phyloP scores from a whole-genome alignment of 1,284 basidiomycete genomes.

The Hemileccinum hortonii region DNA sequence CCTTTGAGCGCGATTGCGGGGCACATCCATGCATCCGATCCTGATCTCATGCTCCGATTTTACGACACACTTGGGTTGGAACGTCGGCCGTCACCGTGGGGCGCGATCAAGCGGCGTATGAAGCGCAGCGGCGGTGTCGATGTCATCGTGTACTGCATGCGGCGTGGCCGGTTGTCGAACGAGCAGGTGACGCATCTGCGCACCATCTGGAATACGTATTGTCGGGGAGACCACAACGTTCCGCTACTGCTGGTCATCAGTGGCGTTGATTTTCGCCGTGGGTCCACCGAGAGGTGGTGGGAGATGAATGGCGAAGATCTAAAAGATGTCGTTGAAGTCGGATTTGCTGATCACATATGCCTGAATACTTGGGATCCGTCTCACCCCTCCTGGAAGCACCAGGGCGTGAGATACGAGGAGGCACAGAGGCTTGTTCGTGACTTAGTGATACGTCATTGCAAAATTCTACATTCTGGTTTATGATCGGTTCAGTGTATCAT shows the following conservation, averaged over 20 bases:
- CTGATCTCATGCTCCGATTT: constrained; percentile 11
- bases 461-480: not conserved
- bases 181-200: constrained; percentile 20
- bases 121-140: constrained; percentile 14
- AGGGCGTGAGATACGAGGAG: constrained; percentile 18
- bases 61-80: constrained; percentile 28
- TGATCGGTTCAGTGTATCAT: constrained; percentile 8
- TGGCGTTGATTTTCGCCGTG: constrained; percentile 22
- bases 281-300: constrained; percentile 33
- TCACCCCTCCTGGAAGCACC: constrained; percentile 26
- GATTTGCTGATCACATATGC: constrained; percentile 25
- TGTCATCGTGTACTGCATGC: constrained; percentile 29
- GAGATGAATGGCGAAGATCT: constrained; percentile 20
- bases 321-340: constrained; percentile 4
- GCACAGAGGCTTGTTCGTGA: constrained; percentile 18
- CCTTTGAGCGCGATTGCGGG: constrained; percentile 10
- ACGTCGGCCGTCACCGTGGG: constrained; percentile 17
- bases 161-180: constrained; percentile 21
- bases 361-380: constrained; percentile 17
- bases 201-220: constrained; percentile 21
- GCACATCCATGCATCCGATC: not conserved
- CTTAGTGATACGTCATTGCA: constrained; percentile 20
- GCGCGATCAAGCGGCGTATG: constrained; percentile 15
- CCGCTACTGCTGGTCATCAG: constrained; percentile 28
- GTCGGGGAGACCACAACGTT: constrained; percentile 3